Percentiles rank a stretch among this genome's conserved stretches.
Conservation (phyloP, 805 yeast species). For the Metschnikowia borealis region DNA sequence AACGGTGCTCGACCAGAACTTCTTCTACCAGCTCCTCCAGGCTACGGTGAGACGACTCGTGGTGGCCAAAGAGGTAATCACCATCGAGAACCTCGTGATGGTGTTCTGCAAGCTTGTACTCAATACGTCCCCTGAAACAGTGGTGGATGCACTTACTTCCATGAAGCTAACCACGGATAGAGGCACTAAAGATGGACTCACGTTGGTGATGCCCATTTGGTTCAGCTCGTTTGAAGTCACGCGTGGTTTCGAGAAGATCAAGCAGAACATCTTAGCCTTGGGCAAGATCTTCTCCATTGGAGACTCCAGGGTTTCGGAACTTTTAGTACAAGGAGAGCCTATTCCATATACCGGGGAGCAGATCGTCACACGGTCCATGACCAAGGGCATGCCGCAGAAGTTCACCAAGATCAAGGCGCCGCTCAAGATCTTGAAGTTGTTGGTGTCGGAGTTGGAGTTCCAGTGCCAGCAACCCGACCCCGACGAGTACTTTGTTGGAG, state of each 20-base stretch:
- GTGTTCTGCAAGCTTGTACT: constrained; percentile 72
- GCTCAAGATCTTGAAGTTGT: constrained; percentile 66
- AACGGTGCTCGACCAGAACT: constrained; percentile 33
- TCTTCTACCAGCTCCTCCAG: constrained; percentile 55
- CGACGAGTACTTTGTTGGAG: constrained; percentile 24
- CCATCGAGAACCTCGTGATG: constrained; percentile 71
- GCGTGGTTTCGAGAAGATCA: constrained; percentile 71
- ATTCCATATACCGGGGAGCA: constrained; percentile 56
- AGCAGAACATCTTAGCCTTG: constrained; percentile 65
- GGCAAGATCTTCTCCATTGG: constrained; percentile 59
- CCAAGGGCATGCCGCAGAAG: constrained; percentile 57
- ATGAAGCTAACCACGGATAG: constrained; percentile 27
- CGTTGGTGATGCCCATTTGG: constrained; percentile 72
- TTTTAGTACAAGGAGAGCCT: constrained; percentile 75
- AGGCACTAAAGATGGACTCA: constrained; percentile 41
- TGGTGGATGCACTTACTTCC: constrained; percentile 54
- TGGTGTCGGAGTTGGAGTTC: constrained; percentile 63
- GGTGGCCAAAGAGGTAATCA: constrained; percentile 61
- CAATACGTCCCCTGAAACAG: constrained; percentile 52
- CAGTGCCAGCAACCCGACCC: constrained; percentile 54
- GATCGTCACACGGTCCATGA: constrained; percentile 85
- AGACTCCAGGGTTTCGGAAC: constrained; percentile 46
- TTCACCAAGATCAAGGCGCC: constrained; percentile 67
- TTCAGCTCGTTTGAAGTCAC: constrained; percentile 74
- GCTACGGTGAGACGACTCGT: constrained; percentile 70